Percentiles rank a stretch among this genome's conserved stretches.
Conservation (phyloP, 768 basidiomycete genomes). For the Suillus hirtellus region DNA sequence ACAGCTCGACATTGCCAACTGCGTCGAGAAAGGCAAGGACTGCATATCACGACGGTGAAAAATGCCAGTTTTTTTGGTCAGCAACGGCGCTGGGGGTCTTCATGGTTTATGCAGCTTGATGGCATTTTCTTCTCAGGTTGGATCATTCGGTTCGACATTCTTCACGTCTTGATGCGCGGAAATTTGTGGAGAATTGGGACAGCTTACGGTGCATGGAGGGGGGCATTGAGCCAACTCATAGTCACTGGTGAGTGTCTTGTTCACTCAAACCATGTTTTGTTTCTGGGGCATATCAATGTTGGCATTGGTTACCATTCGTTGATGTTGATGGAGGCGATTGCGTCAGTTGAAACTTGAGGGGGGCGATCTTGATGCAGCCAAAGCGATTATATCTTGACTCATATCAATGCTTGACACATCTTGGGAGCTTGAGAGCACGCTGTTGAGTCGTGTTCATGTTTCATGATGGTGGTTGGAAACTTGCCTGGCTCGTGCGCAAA, state of each 20-base stretch:
- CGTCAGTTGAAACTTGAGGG: neutral
- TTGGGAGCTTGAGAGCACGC: slow-evolving; percentile 14
- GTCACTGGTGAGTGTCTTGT: slow-evolving; percentile 17
- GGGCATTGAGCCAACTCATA: neutral
- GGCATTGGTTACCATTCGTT: neutral
- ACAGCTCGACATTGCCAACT: neutral
- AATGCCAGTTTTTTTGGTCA: neutral
- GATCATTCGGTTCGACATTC: slow-evolving; percentile 1
- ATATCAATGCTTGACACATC: slow-evolving; percentile 11
- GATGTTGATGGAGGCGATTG: slow-evolving; percentile 4
- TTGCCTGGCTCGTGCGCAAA: slow-evolving; percentile 14
- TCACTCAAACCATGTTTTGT: slow-evolving; percentile 11
- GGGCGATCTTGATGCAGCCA: slow-evolving; percentile 3
- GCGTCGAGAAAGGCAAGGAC: neutral
- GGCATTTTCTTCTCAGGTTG: neutral
- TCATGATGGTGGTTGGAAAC: slow-evolving; percentile 16
- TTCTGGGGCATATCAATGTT: slow-evolving; percentile 5
- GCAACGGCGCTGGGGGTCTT: neutral
- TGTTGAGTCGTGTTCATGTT: slow-evolving; percentile 13
- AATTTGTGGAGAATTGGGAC: neutral
- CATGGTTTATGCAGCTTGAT: slow-evolving; percentile 7
- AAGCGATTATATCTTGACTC: slow-evolving; percentile 10
- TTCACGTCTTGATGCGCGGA: neutral
- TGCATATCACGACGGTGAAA: slow-evolving; percentile 10
- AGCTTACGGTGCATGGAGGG: slow-evolving; percentile 5